Evolutionary conservation across 2,329 filamentous ascomycete species (phyloP).

Genomic region (Arthrobotrys sphaeroides): DNA sequence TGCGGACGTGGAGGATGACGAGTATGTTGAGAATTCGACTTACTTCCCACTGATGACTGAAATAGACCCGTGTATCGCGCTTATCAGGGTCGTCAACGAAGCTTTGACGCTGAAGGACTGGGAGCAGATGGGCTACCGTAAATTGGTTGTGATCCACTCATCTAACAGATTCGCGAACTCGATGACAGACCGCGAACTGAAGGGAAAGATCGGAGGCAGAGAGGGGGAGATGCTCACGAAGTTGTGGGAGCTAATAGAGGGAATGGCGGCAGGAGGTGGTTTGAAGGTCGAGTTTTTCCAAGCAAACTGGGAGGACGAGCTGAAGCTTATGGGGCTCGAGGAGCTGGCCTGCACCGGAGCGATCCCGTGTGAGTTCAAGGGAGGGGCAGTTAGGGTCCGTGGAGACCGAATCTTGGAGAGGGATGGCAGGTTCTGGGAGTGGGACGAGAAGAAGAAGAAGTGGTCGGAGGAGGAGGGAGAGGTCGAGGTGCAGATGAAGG

Average conservation of each 20-base stretch:
- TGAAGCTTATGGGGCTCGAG: not conserved
- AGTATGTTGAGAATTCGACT: not conserved
- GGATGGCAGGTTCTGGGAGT: not conserved
- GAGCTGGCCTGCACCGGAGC: not conserved
- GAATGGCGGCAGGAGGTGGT: not conserved
- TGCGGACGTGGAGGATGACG: not conserved
- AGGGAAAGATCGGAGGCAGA: not conserved
- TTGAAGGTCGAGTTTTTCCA: not conserved
- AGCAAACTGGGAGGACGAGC: not conserved
- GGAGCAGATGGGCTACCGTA: conserved; percentile 11
- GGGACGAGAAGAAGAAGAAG: not conserved
- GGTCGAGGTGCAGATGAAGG: not conserved
- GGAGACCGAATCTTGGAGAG: not conserved
- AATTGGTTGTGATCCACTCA: not conserved
- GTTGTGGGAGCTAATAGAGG: not conserved
- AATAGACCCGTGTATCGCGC: not conserved
- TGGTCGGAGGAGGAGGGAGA: not conserved
- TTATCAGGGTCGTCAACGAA: not conserved
- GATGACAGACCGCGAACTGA: not conserved
- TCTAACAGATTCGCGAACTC: not conserved
- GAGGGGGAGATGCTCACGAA: not conserved
- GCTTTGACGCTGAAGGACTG: not conserved
- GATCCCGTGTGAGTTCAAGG: not conserved
- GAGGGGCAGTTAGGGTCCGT: not conserved
- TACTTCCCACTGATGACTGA: conserved; percentile 12